Percentiles rank a stretch among this genome's conserved stretches.
phyloP scores from a whole-genome alignment of 1,284 basidiomycete species.

The Apiotrichum gamsii region DNA sequence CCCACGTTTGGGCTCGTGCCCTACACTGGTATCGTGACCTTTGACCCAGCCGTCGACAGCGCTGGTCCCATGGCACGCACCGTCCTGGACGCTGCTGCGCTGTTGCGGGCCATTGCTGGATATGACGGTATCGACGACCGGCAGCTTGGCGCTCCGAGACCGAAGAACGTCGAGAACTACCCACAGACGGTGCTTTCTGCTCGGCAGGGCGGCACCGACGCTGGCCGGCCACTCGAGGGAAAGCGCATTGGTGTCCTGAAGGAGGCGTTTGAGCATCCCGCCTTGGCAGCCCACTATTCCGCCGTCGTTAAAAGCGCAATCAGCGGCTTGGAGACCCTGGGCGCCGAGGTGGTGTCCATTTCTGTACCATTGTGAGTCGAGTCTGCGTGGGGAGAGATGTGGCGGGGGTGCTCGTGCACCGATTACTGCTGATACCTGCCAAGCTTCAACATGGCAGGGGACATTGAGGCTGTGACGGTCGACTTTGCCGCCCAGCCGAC shows the following conservation, averaged over 20 bases:
- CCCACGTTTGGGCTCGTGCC: slow-evolving; percentile 51
- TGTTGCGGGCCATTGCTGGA: slow-evolving; percentile 49
- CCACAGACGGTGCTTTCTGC: slow-evolving; percentile 1
- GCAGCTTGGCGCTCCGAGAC: slow-evolving; percentile 47
- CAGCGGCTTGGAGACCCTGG: not conserved
- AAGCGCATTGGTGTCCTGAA: slow-evolving; percentile 46
- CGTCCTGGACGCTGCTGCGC: slow-evolving; percentile 46
- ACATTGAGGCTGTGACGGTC: too few relatives aligned
- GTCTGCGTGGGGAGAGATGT: not conserved
- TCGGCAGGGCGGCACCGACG: too few relatives aligned
- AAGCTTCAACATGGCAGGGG: too few relatives aligned
- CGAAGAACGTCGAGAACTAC: slow-evolving; percentile 44
- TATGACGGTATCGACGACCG: slow-evolving; percentile 50
- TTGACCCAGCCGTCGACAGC: slow-evolving; percentile 26
- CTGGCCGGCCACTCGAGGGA: slow-evolving; percentile 7
- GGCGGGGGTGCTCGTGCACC: too few relatives aligned
- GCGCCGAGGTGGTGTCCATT: not conserved
- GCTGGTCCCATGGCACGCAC: slow-evolving; percentile 47
- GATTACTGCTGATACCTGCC: too few relatives aligned
- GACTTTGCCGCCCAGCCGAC: not conserved
- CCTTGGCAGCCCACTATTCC: not conserved
- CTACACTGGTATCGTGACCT: slow-evolving; percentile 49
- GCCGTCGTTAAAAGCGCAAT: not conserved
- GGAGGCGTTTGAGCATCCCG: slow-evolving; percentile 37
- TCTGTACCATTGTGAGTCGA: slow-evolving; percentile 7